Evolutionary conservation across 1,284 basidiomycete genomes (phyloP), one percentile per base, ranked within the genome.

Genomic region (Ustilago cynodontis): DNA sequence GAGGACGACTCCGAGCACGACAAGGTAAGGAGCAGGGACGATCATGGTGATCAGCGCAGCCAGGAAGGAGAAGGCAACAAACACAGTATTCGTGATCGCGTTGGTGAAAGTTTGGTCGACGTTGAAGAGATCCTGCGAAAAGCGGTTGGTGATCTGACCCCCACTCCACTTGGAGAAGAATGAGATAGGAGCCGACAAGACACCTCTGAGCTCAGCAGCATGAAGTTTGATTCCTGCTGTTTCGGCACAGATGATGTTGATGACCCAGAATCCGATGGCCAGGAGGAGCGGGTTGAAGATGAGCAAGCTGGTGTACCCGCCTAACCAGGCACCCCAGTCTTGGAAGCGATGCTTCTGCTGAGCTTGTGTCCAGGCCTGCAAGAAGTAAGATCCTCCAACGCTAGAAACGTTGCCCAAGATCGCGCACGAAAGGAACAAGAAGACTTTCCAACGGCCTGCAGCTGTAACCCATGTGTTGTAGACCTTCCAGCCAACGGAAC

Each of bases 121-220:
- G 41, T 73, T 68, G 57, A 75, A 78, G 29, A 82, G 59, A 26
- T 81, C 79, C 29, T 81, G 79, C 31, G 80, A 82, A 47, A 81
- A 81, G 52, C 79, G 73, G 33, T 81, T 81, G 45, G 75, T 55
- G 59, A 82, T 74, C 37, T 72, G 73, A 1, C 81, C 81, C 24
- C 65, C 45, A 14, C 66, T 64, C 54, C 69, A 78, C 29, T 62
- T 70, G 35, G 57, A 56, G 55, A 82, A 82, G 59, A 78, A 78
- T 14, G 65, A 68, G 9, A 82, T 39, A 1, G 76, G 70, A 28
- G 81, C 70, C 1, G 51, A 57, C 22, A 78, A 57, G 1, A 80
- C 70, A 22, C 68, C 76, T 14, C 35, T 55, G 9, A 78, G 64
- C 31, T 78, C 56, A 20, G 33, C 45, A 11, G 43, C 61, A 31